Evolutionary conservation across 2,329 filamentous ascomycete genomes (phyloP).

Genomic region (Ceratocystis lukuohia): DNA sequence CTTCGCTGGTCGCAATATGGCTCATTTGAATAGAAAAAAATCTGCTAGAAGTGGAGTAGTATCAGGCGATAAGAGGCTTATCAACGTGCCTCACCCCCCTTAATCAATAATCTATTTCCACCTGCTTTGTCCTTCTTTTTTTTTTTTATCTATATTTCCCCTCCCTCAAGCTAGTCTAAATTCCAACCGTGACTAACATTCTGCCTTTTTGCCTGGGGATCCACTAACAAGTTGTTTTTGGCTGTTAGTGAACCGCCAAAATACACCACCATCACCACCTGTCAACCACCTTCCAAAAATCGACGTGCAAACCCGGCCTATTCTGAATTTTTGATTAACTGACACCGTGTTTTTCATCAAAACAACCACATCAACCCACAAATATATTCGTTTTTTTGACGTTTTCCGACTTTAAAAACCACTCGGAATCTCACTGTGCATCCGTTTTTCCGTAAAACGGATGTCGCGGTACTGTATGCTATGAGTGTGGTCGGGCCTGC

Average conservation of each 20-base stretch:
- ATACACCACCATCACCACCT: conserved; percentile 15
- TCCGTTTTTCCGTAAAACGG: conserved; percentile 53
- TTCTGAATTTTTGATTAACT: conserved; percentile 17
- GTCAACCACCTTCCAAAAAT: conserved; percentile 13
- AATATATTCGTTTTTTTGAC: conserved; percentile 16
- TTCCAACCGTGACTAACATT: conserved; percentile 12
- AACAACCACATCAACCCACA: not conserved
- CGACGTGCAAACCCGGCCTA: not conserved
- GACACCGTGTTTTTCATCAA: conserved; percentile 19
- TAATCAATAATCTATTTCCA: not conserved
- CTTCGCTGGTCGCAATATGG: not conserved
- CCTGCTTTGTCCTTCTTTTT: conserved; percentile 7
- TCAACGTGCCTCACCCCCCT: conserved; percentile 12
- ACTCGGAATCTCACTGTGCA: conserved; percentile 25
- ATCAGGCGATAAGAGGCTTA: conserved; percentile 13
- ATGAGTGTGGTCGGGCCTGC: conserved; percentile 57
- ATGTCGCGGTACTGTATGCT: conserved; percentile 55
- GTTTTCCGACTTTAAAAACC: conserved; percentile 16
- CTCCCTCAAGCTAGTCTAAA: conserved; percentile 12
- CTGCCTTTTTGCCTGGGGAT: not conserved
- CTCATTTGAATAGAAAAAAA: conserved; percentile 16
- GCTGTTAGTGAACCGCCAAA: conserved; percentile 14
- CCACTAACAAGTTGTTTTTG: conserved; percentile 17
- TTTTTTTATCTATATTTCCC: conserved; percentile 7
- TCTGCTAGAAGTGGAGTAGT: conserved; percentile 17